phyloP scores from a whole-genome alignment of 2,329 filamentous ascomycete species.

The Metarhizium sp. region DNA sequence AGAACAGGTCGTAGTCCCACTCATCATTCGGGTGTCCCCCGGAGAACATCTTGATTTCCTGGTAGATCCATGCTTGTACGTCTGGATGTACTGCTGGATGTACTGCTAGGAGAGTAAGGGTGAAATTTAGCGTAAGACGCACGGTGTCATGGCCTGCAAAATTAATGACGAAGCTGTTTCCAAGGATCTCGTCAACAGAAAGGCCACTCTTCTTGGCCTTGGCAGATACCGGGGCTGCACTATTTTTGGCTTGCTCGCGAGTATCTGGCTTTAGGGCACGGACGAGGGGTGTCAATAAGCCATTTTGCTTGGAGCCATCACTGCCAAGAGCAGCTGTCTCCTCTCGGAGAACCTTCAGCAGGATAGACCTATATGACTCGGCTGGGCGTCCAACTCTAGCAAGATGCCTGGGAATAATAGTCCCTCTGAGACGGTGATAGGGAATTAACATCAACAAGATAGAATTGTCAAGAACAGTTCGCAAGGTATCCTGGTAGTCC shows the following conservation, averaged over 20 bases:
- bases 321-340: neutral
- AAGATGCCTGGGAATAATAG: neutral
- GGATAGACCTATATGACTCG: neutral
- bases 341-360: neutral
- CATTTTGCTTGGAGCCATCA: neutral
- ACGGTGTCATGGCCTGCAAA: constrained; percentile 44
- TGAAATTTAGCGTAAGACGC: constrained; percentile 32
- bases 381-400: neutral
- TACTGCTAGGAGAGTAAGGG: constrained; percentile 32
- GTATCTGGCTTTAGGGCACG: neutral
- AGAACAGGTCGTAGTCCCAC: constrained; percentile 28
- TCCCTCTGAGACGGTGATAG: neutral
- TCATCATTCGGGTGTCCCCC: constrained; percentile 8
- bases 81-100: constrained; percentile 30
- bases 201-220: constrained; percentile 12
- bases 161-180: constrained; percentile 39
- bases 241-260: neutral
- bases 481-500: neutral
- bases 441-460: constrained; percentile 1
- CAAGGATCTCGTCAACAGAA: constrained; percentile 34
- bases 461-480: constrained; percentile 1
- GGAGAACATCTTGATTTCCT: constrained; percentile 24
- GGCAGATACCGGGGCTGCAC: neutral
- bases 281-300: constrained; percentile 1
- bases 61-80: constrained; percentile 34